Evolutionary conservation across 2,329 filamentous ascomycete genomes (phyloP), one percentile per base, ranked within the genome.

Genomic region (Pseudopithomyces maydicus): DNA sequence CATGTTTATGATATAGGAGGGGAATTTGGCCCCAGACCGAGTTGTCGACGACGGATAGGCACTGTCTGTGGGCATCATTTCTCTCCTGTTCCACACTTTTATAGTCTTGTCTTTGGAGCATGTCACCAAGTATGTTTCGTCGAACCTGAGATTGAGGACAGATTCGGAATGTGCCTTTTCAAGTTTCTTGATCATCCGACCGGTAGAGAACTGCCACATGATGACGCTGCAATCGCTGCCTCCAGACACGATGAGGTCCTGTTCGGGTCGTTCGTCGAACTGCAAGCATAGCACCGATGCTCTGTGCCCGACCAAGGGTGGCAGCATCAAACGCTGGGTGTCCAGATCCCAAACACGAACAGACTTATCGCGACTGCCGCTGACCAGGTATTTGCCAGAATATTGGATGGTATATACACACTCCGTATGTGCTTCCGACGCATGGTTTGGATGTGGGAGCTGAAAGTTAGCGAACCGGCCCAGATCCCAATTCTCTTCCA

Each of bases 51-150:
- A 69, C 17, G 74, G 76, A 56, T 78, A 78, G 3, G 74, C 70
- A 5, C 74, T 69, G 43, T 77, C 74, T 10, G 76, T 77, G 1
- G 74, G 71, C 49, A 71, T 59, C 44, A 81, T 70, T 52, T 75
- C 69, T 17, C 81, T 83, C 5, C 95, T 88, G 73, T 94, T 98
- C 85, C 96, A 99, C 17, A 99, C 88, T 76, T 97, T 97, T 81
- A 99, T 97, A 0, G 90, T 90, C 75, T 93, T 96, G 76, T 99
- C 95, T 74, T 99, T 99, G 47, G 94, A 98, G 70, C 95, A 98
- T 0, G 95, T 99, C 12, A 98, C 92, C 3, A 99, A 82, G 61
- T 96, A 96, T 8, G 91, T 86, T 63, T 91, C 89, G 71, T 98
- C 93, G 65, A 98, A 99, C 59, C 91, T 87, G 55, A 99, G 87